A percentile compares a stretch with the other conserved stretches of the same genome.
phyloP scores from a whole-genome alignment of 2,329 filamentous ascomycete genomes.

The Lecanicillium sp. region DNA sequence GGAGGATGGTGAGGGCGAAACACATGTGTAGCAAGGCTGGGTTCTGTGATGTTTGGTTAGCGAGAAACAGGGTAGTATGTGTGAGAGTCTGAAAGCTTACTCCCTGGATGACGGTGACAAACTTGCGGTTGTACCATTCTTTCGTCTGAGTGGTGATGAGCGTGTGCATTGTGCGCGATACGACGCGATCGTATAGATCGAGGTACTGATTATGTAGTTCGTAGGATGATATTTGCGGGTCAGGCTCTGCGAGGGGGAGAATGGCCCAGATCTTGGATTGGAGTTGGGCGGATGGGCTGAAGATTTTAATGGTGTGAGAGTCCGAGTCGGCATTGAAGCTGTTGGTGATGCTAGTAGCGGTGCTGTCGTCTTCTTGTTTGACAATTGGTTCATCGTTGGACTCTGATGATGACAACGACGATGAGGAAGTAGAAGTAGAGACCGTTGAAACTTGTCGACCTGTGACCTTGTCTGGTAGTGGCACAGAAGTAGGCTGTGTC shows the following conservation, averaged over 20 bases:
- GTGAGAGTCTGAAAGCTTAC: slow-evolving; percentile 4
- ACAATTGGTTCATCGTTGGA: background rate
- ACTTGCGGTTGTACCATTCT: background rate
- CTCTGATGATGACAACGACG: background rate
- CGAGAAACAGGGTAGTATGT: background rate
- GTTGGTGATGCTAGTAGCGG: too few relatives aligned
- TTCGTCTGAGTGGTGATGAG: background rate
- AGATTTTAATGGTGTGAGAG: too few relatives aligned
- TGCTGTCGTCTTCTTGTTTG: background rate
- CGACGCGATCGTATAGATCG: background rate
- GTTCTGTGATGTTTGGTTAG: slow-evolving; percentile 22
- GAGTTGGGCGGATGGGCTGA: too few relatives aligned
- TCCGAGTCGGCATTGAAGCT: too few relatives aligned
- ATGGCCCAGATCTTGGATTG: too few relatives aligned
- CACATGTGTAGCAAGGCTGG: slow-evolving; percentile 47
- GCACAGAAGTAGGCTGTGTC: too few relatives aligned
- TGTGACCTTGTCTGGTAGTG: too few relatives aligned
- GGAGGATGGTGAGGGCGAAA: slow-evolving; percentile 41
- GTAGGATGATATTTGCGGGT: too few relatives aligned
- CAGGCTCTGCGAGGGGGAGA: too few relatives aligned
- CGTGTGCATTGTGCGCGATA: background rate
- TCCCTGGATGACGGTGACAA: slow-evolving; percentile 8
- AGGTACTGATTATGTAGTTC: slow-evolving; percentile 3
- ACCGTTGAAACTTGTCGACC: too few relatives aligned
- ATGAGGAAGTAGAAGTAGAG: background rate